Conservation (phyloP, 768 basidiomycete genomes). For the Russula sp. region DNA sequence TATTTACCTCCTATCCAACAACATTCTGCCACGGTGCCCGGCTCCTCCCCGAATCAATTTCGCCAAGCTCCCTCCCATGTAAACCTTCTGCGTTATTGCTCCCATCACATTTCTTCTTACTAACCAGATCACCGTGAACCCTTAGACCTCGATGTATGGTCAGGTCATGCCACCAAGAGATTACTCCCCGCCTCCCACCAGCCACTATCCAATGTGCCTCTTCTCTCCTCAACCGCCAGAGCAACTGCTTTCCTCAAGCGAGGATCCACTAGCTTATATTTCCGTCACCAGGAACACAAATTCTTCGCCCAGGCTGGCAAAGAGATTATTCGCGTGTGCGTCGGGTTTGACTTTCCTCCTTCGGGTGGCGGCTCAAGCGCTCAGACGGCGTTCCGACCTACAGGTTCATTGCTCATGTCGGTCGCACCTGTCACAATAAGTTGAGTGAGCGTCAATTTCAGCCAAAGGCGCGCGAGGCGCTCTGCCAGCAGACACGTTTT, state of each 20-base stretch:
- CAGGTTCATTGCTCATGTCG: too few species aligned
- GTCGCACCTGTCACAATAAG: too few species aligned
- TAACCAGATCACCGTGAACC: neutral
- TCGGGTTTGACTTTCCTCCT: slow-evolving; percentile 58
- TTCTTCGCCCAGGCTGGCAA: slow-evolving; percentile 78
- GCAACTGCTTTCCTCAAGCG: slow-evolving; percentile 52
- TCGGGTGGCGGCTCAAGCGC: slow-evolving; percentile 15
- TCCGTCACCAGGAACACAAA: slow-evolving; percentile 71
- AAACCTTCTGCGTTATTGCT: neutral
- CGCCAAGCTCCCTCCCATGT: slow-evolving; percentile 29
- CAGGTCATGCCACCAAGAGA: slow-evolving; percentile 51
- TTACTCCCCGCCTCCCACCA: slow-evolving; percentile 73
- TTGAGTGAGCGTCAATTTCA: too few species aligned
- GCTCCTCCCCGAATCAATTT: slow-evolving; percentile 27
- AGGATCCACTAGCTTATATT: slow-evolving; percentile 69
- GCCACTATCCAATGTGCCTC: slow-evolving; percentile 82
- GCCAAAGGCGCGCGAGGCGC: too few species aligned
- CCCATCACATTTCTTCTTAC: neutral
- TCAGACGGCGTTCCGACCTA: too few species aligned
- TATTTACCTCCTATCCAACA: slow-evolving; percentile 30
- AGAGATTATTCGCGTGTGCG: slow-evolving; percentile 71
- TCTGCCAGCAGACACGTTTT: too few species aligned
- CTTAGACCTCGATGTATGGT: slow-evolving; percentile 63
- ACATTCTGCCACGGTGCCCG: slow-evolving; percentile 12
- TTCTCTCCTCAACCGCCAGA: slow-evolving; percentile 69